Conservation (phyloP, 768 basidiomycete species). For the Kwoniella mangroviensis region DNA sequence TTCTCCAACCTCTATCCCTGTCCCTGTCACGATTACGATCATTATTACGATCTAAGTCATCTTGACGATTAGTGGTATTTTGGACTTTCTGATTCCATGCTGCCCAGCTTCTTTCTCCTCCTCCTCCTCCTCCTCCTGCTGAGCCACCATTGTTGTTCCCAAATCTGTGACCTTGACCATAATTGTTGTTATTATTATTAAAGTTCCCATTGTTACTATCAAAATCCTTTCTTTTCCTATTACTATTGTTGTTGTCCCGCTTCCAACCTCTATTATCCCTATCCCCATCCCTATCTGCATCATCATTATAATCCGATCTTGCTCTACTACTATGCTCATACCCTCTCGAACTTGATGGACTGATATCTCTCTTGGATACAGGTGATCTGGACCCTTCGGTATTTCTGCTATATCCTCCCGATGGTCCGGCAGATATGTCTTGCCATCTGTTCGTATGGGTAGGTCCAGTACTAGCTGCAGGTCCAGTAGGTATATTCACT, state of each 20-base stretch:
- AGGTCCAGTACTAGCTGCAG: not conserved
- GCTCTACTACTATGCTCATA: not conserved
- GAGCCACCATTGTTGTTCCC: too few relatives aligned
- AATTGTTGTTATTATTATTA: not conserved
- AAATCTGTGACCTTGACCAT: too few relatives aligned
- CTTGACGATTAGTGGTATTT: not conserved
- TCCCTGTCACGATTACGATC: conserved; percentile 9
- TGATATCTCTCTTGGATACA: not conserved
- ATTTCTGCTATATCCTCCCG: not conserved
- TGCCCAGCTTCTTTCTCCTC: conserved; percentile 23
- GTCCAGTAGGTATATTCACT: conserved; percentile 1
- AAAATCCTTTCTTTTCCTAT: conserved; percentile 11
- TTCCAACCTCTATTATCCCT: not conserved
- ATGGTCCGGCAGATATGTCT: conserved; percentile 5
- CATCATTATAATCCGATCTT: not conserved
- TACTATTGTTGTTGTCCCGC: not conserved
- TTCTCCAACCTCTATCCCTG: conserved; percentile 13
- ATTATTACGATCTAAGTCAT: conserved; percentile 10
- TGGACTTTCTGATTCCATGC: conserved; percentile 27
- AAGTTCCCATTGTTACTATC: not conserved
- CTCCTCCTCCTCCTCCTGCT: not conserved
- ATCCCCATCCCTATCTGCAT: conserved; percentile 5
- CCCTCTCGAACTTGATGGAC: conserved; percentile 15
- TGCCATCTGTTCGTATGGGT: not conserved
- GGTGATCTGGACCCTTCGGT: conserved; percentile 8